These are phyloP conservation scores for Alternaria tenuissima DNA, from an alignment of 2,329 filamentous ascomycete species.

Conservation along the genomic window DNA sequence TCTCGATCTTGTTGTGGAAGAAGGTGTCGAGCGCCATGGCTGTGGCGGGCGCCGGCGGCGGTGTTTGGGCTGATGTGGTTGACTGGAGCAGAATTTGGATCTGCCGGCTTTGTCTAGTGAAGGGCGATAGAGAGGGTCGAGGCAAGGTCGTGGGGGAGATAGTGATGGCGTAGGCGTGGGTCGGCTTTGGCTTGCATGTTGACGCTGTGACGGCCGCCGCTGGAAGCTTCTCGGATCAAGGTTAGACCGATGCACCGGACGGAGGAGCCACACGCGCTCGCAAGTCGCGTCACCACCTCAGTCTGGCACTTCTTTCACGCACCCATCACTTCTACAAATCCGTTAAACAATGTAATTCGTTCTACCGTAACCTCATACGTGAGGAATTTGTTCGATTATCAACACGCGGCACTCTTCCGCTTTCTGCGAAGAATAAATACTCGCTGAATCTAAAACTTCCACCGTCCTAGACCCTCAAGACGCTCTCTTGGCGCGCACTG, in stretches of 20 bases:
- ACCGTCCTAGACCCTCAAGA: not conserved
- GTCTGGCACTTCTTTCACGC: not conserved
- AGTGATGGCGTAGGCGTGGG: conserved; percentile 7
- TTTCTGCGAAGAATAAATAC: too few species aligned
- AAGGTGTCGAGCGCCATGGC: conserved; percentile 99
- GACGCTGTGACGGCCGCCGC: conserved; percentile 17
- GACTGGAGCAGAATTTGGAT: not conserved
- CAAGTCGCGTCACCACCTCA: not conserved
- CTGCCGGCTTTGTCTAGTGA: not conserved
- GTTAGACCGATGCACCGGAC: not conserved
- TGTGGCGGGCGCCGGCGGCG: conserved; percentile 49
- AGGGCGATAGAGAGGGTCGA: not conserved
- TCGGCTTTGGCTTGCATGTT: conserved; percentile 3
- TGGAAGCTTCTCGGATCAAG: not conserved
- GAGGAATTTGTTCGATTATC: not conserved
- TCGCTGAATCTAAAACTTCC: not conserved
- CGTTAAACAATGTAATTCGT: not conserved
- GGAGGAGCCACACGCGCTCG: not conserved
- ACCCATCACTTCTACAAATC: not conserved
- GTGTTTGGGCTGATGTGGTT: conserved; percentile 8
- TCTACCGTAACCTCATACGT: not conserved
- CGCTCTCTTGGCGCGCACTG: not conserved
- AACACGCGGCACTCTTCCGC: not conserved
- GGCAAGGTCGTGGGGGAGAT: not conserved
- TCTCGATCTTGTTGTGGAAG: conserved; percentile 99